Evolutionary conservation across 2,329 filamentous ascomycete genomes (phyloP), one percentile per base, ranked within the genome.

Genomic region (Lasiodiplodia theobromae): DNA sequence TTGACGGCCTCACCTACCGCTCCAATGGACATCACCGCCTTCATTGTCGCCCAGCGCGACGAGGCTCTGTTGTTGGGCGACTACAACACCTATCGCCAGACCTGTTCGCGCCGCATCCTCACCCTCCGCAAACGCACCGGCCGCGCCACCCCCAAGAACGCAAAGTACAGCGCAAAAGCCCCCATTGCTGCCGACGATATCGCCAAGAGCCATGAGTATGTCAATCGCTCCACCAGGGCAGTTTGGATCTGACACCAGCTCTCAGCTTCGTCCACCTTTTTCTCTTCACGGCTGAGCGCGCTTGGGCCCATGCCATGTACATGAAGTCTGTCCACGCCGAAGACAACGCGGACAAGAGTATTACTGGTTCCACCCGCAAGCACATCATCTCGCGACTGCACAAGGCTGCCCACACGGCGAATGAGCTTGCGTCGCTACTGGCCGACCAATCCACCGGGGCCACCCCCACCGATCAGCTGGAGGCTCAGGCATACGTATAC

Each of bases 291-390:
- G 90, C 94, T 70, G 96, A 99, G 83, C 88, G 96, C 71, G 93
- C 94, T 64, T 98, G 94, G 93, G 95, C 96, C 47, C 91, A 97
- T 79, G 95, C 94, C 69, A 96, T 98, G 94, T 89, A 92, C 77
- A 93, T 97, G 86, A 97, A 97, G 81, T 88, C 93, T 4, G 84
- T 88, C 23, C 93, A 96, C 77, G 88, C 92, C 49, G 87, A 92
- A 73, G 93, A 96, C 74, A 89, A 90, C 70, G 84, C 85, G 47
- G 82, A 85, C 65, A 92, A 93, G 79, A 91, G 90, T 60, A 91
- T 97, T 71, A 88, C 90, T 34, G 91, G 94, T 70, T 89, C 91
- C 65, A 91, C 92, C 21, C 90, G 94, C 76, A 91, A 91, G 66
- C 95, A 99, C 79, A 96, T 98, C 49, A 88, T 96, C 68, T 97